A percentile compares a stretch with the other conserved stretches of the same genome.
Evolutionary conservation across 768 basidiomycete genomes (phyloP).

Genomic region (Pleurotus platypus): DNA sequence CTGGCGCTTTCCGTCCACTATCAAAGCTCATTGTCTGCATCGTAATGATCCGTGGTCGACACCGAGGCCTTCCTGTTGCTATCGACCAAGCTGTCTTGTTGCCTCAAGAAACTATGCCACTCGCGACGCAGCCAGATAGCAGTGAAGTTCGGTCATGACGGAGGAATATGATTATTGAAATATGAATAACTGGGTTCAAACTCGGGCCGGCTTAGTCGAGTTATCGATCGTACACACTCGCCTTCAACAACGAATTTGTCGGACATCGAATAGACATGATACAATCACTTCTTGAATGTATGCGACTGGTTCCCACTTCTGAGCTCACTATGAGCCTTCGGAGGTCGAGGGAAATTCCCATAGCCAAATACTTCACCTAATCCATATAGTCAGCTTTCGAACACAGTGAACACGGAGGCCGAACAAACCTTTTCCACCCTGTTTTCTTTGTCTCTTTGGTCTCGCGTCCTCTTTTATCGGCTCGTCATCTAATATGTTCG

Average conservation of each 20-base stretch:
- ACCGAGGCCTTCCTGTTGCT: slow-evolving; percentile 3
- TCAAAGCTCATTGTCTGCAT: slow-evolving; percentile 83
- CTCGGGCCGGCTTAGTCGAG: too few relatives aligned
- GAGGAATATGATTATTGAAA: too few relatives aligned
- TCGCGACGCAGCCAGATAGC: too few relatives aligned
- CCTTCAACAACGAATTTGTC: too few relatives aligned
- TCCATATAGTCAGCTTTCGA: not conserved
- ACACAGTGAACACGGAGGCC: too few relatives aligned
- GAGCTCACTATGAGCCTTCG: slow-evolving; percentile 60
- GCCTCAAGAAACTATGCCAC: not conserved
- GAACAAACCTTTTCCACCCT: slow-evolving; percentile 24
- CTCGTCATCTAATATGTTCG: slow-evolving; percentile 70
- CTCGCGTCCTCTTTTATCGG: slow-evolving; percentile 33
- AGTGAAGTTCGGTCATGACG: too few relatives aligned
- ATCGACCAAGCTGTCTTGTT: not conserved
- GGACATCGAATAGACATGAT: too few relatives aligned
- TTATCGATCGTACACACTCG: too few relatives aligned
- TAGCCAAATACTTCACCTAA: slow-evolving; percentile 38
- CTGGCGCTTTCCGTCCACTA: slow-evolving; percentile 70
- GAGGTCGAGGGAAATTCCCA: slow-evolving; percentile 63
- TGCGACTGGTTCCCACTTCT: slow-evolving; percentile 68
- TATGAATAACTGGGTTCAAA: too few relatives aligned
- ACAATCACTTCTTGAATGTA: slow-evolving; percentile 52
- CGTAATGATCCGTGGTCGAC: slow-evolving; percentile 64
- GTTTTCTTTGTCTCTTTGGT: slow-evolving; percentile 49